These are phyloP conservation scores for Calycina herbarum DNA, from an alignment of 2,329 filamentous ascomycete genomes.

Conservation along the genomic window DNA sequence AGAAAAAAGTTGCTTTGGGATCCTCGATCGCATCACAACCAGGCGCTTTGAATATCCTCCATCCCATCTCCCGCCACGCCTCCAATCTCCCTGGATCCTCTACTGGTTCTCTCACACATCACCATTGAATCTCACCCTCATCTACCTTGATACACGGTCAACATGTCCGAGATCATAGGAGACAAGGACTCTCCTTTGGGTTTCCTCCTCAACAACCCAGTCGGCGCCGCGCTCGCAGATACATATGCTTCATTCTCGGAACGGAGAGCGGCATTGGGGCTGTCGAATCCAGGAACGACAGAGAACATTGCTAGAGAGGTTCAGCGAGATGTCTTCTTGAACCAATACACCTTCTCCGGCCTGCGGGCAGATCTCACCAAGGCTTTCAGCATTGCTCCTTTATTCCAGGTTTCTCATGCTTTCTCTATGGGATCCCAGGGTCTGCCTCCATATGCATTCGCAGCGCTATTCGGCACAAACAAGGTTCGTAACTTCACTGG, in stretches of 20 bases:
- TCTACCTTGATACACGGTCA: constrained; percentile 16
- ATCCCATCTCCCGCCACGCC: constrained; percentile 13
- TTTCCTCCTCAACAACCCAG: constrained; percentile 72
- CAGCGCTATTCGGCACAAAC: constrained; percentile 87
- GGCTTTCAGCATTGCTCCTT: constrained; percentile 86
- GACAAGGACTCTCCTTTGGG: constrained; percentile 54
- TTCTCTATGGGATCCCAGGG: constrained; percentile 90
- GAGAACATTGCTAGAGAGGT: constrained; percentile 90
- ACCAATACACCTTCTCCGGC: constrained; percentile 95
- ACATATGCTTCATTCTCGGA: constrained; percentile 80
- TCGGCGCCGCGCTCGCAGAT: constrained; percentile 70
- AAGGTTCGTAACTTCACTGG: constrained; percentile 60
- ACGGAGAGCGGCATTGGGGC: constrained; percentile 80
- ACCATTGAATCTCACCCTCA: constrained; percentile 8
- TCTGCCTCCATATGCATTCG: constrained; percentile 92
- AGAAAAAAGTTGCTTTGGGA: constrained; percentile 19
- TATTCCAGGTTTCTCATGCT: constrained; percentile 97
- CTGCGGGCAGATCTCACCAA: constrained; percentile 96
- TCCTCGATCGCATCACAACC: not conserved
- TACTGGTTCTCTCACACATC: not conserved
- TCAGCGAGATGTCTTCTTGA: constrained; percentile 92
- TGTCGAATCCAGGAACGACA: constrained; percentile 89
- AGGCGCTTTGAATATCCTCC: constrained; percentile 15
- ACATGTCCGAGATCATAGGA: constrained; percentile 34
- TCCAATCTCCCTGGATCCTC: not conserved